Percentiles rank a stretch among this genome's conserved stretches.
Evolutionary conservation across 805 yeast species (phyloP).

Genomic region (Danielia oregonensis): DNA sequence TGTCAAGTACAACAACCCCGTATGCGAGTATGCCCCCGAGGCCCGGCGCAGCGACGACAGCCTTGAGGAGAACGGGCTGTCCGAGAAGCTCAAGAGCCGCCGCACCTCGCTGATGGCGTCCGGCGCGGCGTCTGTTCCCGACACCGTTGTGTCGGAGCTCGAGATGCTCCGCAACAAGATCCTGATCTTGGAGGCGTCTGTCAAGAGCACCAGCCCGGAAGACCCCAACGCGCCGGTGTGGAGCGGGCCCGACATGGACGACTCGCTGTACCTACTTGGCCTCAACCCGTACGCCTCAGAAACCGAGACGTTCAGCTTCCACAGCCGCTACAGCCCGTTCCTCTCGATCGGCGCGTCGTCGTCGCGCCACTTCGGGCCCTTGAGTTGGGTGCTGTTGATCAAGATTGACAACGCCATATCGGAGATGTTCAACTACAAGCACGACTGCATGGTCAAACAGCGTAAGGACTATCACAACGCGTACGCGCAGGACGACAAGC

Average conservation of each 20-base stretch:
- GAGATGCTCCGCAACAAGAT: constrained; percentile 18
- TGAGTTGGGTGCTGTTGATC: constrained; percentile 14
- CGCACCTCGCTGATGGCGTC: neutral
- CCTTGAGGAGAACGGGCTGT: constrained; percentile 5
- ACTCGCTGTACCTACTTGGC: constrained; percentile 7
- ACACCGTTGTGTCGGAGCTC: constrained; percentile 16
- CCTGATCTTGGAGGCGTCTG: constrained; percentile 16
- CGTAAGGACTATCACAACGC: neutral
- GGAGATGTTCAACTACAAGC: constrained; percentile 16
- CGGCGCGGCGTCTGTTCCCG: neutral
- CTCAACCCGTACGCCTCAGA: constrained; percentile 15
- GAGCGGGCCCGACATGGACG: constrained; percentile 3
- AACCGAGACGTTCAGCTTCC: constrained; percentile 33
- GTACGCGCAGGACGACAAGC: constrained; percentile 1
- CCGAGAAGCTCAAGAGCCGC: constrained; percentile 7
- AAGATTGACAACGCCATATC: constrained; percentile 15
- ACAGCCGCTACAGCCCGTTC: constrained; percentile 23
- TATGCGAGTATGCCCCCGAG: constrained; percentile 24
- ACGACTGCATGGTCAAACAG: constrained; percentile 1
- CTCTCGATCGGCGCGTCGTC: constrained; percentile 4
- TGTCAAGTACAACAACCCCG: constrained; percentile 21
- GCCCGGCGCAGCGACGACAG: constrained; percentile 2
- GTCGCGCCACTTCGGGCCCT: constrained; percentile 13
- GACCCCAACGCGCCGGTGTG: constrained; percentile 4
- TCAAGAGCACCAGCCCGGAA: constrained; percentile 2